Percentiles rank a stretch among this genome's conserved stretches.
Evolutionary conservation across 805 yeast genomes (phyloP).

Genomic region (Pichia nanzhaoensis): DNA sequence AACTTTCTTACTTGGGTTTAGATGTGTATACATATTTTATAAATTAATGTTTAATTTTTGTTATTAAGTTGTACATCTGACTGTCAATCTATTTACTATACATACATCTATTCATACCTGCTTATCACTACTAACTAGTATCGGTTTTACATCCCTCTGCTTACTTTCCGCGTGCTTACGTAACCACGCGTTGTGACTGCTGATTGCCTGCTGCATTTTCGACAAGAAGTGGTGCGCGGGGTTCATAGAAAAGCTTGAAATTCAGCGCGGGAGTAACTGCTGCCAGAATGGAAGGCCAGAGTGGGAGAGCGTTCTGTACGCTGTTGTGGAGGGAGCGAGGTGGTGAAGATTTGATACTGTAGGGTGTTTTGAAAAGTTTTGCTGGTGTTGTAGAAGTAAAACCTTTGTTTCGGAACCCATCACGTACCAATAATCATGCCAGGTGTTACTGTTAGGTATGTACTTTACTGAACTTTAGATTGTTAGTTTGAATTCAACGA

Average conservation of each 20-base stretch:
- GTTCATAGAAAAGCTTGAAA: background rate
- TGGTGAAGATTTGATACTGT: background rate
- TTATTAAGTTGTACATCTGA: background rate
- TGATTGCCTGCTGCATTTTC: background rate
- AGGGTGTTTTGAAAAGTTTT: slow-evolving; percentile 3
- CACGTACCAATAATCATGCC: slow-evolving; percentile 49
- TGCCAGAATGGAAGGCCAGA: too few species aligned
- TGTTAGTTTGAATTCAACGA: too few species aligned
- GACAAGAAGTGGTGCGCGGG: slow-evolving; percentile 2
- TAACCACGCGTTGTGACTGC: slow-evolving; percentile 7
- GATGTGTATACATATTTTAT: background rate
- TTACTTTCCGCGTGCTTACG: too few species aligned
- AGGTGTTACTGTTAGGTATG: slow-evolving; percentile 98
- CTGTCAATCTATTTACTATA: too few species aligned
- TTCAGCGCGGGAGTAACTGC: too few species aligned
- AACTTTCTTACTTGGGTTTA: background rate
- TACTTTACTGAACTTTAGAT: slow-evolving; percentile 20
- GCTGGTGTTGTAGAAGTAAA: background rate
- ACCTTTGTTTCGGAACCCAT: background rate
- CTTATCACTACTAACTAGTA: too few species aligned
- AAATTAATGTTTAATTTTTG: background rate
- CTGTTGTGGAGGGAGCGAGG: background rate
- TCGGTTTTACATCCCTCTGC: too few species aligned
- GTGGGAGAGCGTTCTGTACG: too few species aligned
- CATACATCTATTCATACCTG: too few species aligned